Evolutionary conservation across 257 asterid species (phyloP).

Genomic region (Schizonepeta tenuifolia): DNA sequence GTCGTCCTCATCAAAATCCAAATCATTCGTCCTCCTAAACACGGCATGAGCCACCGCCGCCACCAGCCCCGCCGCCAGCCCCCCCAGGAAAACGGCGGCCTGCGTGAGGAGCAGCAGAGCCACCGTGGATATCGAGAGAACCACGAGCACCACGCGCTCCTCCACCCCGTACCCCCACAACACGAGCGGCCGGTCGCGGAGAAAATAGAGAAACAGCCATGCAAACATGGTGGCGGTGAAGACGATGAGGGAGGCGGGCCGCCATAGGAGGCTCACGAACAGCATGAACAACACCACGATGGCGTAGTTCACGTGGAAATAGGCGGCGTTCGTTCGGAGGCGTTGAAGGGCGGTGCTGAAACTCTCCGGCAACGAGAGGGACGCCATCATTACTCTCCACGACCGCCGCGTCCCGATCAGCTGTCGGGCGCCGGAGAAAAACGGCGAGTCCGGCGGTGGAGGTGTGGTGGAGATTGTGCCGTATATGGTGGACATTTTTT

Average conservation of each 20-base stretch:
- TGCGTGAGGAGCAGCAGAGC: conserved; percentile 37
- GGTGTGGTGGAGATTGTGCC: conserved; percentile 42
- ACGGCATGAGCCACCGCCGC: conserved; percentile 40
- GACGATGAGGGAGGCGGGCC: conserved; percentile 44
- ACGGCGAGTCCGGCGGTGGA: conserved; percentile 27
- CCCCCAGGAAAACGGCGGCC: conserved; percentile 35
- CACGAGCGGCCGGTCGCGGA: conserved; percentile 40
- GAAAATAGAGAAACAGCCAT: conserved; percentile 52
- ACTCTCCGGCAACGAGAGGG: conserved; percentile 40
- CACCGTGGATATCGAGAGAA: conserved; percentile 41
- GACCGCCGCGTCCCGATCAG: conserved; percentile 46
- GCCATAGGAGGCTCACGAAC: conserved; percentile 46
- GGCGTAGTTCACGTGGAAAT: conserved; percentile 50
- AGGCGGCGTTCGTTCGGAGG: conserved; percentile 36
- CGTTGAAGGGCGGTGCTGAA: conserved; percentile 38
- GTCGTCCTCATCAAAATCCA: conserved; percentile 25
- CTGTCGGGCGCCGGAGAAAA: conserved; percentile 21
- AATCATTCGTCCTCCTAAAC: conserved; percentile 39
- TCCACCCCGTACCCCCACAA: conserved; percentile 41
- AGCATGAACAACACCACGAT: conserved; percentile 39
- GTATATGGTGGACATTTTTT: conserved; percentile 33
- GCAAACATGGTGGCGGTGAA: conserved; percentile 33
- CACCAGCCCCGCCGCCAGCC: conserved; percentile 29
- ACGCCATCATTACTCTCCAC: conserved; percentile 46
- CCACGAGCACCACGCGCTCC: conserved; percentile 37